These are phyloP conservation scores for Rhodotorula sp. DNA, from an alignment of 1,284 basidiomycete species.

Conservation along the genomic window DNA sequence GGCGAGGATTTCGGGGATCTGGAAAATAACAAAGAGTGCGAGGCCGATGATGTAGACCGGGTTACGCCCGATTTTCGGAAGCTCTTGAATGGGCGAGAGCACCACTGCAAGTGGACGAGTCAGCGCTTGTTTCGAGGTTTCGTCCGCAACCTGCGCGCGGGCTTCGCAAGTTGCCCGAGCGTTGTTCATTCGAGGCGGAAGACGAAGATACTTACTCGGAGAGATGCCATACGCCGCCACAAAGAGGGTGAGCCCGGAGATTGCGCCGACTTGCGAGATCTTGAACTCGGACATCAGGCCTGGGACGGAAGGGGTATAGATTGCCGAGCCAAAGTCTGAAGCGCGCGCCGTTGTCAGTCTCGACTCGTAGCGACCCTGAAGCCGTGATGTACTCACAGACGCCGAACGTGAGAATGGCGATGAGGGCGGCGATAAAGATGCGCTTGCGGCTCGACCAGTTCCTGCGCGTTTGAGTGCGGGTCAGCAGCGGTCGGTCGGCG, in stretches of 20 bases:
- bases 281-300: slow-evolving; percentile 39
- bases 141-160: not conserved
- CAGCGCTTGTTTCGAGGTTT: not conserved
- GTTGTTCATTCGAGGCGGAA: too few species aligned
- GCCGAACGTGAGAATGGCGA: slow-evolving; percentile 48
- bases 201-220: slow-evolving; percentile 16
- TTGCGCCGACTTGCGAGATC: slow-evolving; percentile 28
- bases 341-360: not conserved
- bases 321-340: slow-evolving; percentile 43
- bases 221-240: slow-evolving; percentile 38
- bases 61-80: slow-evolving; percentile 43
- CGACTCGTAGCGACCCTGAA: too few species aligned
- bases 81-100: slow-evolving; percentile 47
- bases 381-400: slow-evolving; percentile 37
- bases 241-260: slow-evolving; percentile 38
- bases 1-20: slow-evolving; percentile 23
- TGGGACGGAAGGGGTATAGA: slow-evolving; percentile 43
- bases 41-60: slow-evolving; percentile 41
- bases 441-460: slow-evolving; percentile 48
- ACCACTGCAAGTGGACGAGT: slow-evolving; percentile 40
- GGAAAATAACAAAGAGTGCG: slow-evolving; percentile 31
- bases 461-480: slow-evolving; percentile 6
- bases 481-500: not conserved
- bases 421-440: slow-evolving; percentile 43
- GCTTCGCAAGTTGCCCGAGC: not conserved